These are phyloP conservation scores for Pseudophaeomoniella oleicola DNA, from an alignment of 2,329 filamentous ascomycete species.

Conservation along the genomic window DNA sequence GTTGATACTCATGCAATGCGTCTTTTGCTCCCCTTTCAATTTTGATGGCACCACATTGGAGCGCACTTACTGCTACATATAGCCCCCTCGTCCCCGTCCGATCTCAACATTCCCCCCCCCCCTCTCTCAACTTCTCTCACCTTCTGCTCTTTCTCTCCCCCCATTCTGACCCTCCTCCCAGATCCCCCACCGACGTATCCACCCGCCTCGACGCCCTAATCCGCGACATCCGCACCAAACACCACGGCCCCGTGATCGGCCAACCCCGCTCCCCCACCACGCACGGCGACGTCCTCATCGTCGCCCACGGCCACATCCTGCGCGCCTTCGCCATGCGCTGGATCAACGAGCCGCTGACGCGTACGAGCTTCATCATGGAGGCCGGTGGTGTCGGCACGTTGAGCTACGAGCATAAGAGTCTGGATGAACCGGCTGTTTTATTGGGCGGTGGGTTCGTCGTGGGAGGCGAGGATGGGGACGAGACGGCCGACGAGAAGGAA, in stretches of 20 bases:
- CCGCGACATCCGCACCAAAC: conserved; percentile 52
- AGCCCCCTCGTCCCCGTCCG: too few relatives aligned
- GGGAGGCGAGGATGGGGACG: not conserved
- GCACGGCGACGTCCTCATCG: conserved; percentile 56
- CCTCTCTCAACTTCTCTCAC: conserved; percentile 1
- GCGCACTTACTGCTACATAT: too few relatives aligned
- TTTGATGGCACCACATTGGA: too few relatives aligned
- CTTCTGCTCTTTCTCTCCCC: too few relatives aligned
- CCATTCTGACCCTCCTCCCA: too few relatives aligned
- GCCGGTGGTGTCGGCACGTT: conserved; percentile 72
- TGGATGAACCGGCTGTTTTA: conserved; percentile 66
- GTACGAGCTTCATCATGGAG: conserved; percentile 72
- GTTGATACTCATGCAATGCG: too few relatives aligned
- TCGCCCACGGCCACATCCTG: conserved; percentile 83
- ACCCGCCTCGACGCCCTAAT: conserved; percentile 63
- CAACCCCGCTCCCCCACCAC: conserved; percentile 23
- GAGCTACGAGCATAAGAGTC: conserved; percentile 68
- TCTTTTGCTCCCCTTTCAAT: not conserved
- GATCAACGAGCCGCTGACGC: conserved; percentile 57
- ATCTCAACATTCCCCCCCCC: too few relatives aligned
- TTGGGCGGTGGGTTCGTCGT: conserved; percentile 53
- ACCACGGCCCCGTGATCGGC: conserved; percentile 48
- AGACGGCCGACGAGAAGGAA: not conserved
- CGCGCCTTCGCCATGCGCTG: conserved; percentile 79
- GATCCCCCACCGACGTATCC: conserved; percentile 58